These are phyloP conservation scores for Phyllosticta citriasiana DNA, from an alignment of 2,329 filamentous ascomycete species.

Conservation along the genomic window DNA sequence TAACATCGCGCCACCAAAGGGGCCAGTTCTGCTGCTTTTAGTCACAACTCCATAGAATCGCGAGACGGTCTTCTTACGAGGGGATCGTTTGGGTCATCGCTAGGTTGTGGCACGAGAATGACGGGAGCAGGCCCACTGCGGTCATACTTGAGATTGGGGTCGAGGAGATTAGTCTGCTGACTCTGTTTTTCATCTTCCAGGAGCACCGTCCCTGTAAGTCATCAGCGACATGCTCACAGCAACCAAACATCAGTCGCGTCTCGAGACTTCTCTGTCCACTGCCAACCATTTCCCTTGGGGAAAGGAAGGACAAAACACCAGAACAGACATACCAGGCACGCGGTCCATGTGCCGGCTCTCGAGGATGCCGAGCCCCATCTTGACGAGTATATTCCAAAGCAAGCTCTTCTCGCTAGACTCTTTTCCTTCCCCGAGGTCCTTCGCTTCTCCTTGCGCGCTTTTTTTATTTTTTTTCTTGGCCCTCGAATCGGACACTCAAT, in stretches of 20 bases:
- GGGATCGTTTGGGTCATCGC: constrained; percentile 83
- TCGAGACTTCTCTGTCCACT: no score
- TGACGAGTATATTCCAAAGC: background rate
- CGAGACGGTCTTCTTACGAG: constrained; percentile 40
- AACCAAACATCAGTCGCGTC: background rate
- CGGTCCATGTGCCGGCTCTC: constrained; percentile 56
- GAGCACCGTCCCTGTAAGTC: constrained; percentile 30
- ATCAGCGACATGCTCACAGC: background rate
- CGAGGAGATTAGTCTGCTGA: constrained; percentile 15
- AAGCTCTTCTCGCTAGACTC: no score
- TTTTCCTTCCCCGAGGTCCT: no score
- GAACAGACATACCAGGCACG: constrained; percentile 55
- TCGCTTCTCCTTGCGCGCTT: no score
- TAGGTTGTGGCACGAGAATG: constrained; percentile 83
- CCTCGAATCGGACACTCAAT: no score
- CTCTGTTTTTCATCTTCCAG: constrained; percentile 21
- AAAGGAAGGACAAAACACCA: background rate
- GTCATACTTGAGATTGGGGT: constrained; percentile 59
- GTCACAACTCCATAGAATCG: background rate
- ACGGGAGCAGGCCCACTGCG: constrained; percentile 49
- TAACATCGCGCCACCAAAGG: constrained; percentile 72
- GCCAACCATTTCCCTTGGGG: no score
- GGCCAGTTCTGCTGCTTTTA: constrained; percentile 59
- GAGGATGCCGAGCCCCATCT: constrained; percentile 64
- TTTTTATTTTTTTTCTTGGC: no score